phyloP scores from a whole-genome alignment of 176 grass and related monocot genomes.

The Canna indica region DNA sequence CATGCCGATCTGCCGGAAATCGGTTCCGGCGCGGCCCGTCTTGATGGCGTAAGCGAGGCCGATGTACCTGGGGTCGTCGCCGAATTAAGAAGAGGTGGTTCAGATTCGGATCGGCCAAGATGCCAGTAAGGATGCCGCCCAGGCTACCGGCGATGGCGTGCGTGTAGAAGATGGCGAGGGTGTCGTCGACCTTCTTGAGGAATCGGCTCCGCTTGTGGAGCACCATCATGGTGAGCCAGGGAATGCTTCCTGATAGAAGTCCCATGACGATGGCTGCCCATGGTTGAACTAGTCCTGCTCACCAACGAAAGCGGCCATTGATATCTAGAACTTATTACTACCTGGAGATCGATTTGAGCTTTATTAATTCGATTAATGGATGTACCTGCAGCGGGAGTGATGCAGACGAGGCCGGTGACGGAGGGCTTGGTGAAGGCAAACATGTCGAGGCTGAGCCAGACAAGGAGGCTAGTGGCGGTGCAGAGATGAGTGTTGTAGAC shows the following conservation, averaged over 20 bases:
- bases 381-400: constrained; percentile 58
- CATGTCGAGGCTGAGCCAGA: constrained; percentile 53
- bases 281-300: constrained; percentile 43
- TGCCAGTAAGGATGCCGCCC: constrained; percentile 45
- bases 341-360: too few relatives aligned
- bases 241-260: constrained; percentile 47
- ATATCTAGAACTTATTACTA: too few relatives aligned
- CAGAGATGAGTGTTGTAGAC: constrained; percentile 70
- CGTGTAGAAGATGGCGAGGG: constrained; percentile 68
- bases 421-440: constrained; percentile 64
- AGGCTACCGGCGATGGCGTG: constrained; percentile 63
- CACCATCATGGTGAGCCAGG: constrained; percentile 85
- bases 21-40: constrained; percentile 25
- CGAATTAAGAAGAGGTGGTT: constrained; percentile 58
- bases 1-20: constrained; percentile 54
- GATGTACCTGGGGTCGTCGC: constrained; percentile 57
- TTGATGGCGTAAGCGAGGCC: constrained; percentile 56
- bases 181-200: constrained; percentile 57
- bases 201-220: constrained; percentile 43
- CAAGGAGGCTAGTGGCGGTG: constrained; percentile 50
- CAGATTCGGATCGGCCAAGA: constrained; percentile 54
- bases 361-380: too few relatives aligned
- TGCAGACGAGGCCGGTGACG: constrained; percentile 66
- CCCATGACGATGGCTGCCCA: constrained; percentile 81
- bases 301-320: not conserved